Evolutionary conservation across 495 filamentous ascomycete genomes (phyloP), one percentile per base, ranked within the genome.

Genomic region (Xylona heveae): DNA sequence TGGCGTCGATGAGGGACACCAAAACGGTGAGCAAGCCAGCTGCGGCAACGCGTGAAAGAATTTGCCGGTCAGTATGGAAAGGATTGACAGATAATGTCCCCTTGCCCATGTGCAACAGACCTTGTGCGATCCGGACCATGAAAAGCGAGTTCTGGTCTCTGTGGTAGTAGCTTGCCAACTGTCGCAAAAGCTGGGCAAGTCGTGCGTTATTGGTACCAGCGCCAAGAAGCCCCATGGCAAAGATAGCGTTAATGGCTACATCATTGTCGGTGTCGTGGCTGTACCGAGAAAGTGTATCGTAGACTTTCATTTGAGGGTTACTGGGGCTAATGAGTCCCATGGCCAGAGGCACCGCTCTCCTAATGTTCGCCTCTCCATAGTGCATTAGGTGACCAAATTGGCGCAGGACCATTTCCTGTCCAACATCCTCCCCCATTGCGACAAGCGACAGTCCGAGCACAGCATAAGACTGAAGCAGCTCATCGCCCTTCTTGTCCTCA

Each of bases 231-330:
- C 88, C 88, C 88, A 99, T 99, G 42, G 88, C 84, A 46, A 99
- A 94, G 48, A 99, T 95, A 49, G 88, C 84, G 45, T 93, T 99
- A 49, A 99, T 71, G 18, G 88, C 88, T 23, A 99, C 88, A 43
- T 99, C 88, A 47, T 88, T 91, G 60, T 99, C 88, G 42, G 90
- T 99, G 57, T 99, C 88, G 64, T 99, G 88, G 40, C 75, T 85
- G 58, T 99, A 99, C 39, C 88, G 65, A n/a, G 90, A 95, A 14
- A 99, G 56, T 0, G 88, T 95, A 48, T 99, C 88, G 55, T 99
- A 99, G 21, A 99, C 77, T 61, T 95, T 99, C 85, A 99, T 99
- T 50, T 95, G 90, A 5, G 88, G 88, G 57, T 95, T 99, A 58
- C 81, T 90, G 17, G 88, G 83, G 55, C 78, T 88, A 45, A 99